These are phyloP conservation scores for Corrigiola litoralis DNA, from an alignment of 179 eudicot genomes.

Conservation along the genomic window DNA sequence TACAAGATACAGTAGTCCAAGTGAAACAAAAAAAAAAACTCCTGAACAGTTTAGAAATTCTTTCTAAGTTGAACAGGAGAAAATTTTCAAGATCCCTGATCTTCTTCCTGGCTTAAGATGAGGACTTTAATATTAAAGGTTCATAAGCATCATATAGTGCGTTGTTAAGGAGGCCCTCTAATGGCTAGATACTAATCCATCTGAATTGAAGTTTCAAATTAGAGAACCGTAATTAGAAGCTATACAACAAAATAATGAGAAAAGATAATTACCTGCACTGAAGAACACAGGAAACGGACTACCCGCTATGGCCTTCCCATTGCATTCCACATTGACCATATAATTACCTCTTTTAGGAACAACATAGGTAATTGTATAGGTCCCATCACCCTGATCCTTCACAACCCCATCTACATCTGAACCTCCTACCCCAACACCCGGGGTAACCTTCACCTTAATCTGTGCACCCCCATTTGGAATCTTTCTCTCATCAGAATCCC, in stretches of 20 bases:
- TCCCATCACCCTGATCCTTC: constrained; percentile 91
- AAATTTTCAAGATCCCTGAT: too few relatives aligned
- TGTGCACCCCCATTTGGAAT: constrained; percentile 62
- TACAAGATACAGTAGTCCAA: too few relatives aligned
- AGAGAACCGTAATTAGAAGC: too few relatives aligned
- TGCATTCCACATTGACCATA: constrained; percentile 89
- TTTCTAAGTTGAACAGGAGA: too few relatives aligned
- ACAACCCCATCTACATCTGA: constrained; percentile 82
- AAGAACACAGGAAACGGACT: constrained; percentile 97
- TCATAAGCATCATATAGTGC: too few relatives aligned
- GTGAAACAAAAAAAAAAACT: too few relatives aligned
- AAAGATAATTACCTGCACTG: constrained; percentile 60
- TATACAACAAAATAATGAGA: not conserved
- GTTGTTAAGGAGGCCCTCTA: too few relatives aligned
- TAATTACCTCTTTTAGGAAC: constrained; percentile 93
- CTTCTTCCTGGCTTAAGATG: too few relatives aligned
- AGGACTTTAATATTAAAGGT: too few relatives aligned
- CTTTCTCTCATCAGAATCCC: constrained; percentile 81
- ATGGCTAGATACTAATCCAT: too few relatives aligned
- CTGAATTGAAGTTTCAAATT: too few relatives aligned
- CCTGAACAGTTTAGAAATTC: too few relatives aligned
- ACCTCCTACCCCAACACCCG: constrained; percentile 84
- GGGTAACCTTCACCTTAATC: constrained; percentile 65
- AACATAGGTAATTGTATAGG: constrained; percentile 77
- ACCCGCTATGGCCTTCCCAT: constrained; percentile 81